Conservation (phyloP, 78 protist species). For the Dictyostelium citrinum region DNA sequence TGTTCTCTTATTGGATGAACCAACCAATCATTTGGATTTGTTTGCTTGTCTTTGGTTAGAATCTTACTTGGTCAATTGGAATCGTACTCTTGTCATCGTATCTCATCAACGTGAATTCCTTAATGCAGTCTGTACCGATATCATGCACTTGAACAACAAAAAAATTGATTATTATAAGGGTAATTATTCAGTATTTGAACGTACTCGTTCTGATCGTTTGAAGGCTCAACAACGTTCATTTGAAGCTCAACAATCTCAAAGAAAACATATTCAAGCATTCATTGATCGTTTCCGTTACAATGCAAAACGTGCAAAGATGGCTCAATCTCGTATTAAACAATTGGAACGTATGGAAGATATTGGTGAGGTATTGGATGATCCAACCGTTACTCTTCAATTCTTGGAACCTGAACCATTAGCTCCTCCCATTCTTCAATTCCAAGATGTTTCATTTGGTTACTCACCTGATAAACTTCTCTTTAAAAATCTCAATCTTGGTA, state of each 20-base stretch:
- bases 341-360: constrained; percentile 87
- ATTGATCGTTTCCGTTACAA: constrained; percentile 90
- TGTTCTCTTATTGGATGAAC: constrained; percentile 96
- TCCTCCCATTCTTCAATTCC: constrained; percentile 87
- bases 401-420: constrained; percentile 79
- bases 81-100: constrained; percentile 83
- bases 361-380: constrained; percentile 83
- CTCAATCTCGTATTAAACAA: constrained; percentile 88
- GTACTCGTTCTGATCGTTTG: constrained; percentile 79
- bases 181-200: constrained; percentile 90
- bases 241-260: constrained; percentile 87
- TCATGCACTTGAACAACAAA: constrained; percentile 77
- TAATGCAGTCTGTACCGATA: constrained; percentile 91
- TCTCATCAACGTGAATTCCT: constrained; percentile 95
- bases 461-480: constrained; percentile 73
- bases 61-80: constrained; percentile 57
- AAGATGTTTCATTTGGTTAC: constrained; percentile 91
- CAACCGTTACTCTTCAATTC: constrained; percentile 80
- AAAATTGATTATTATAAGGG: constrained; percentile 90
- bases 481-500: constrained; percentile 82
- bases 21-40: constrained; percentile 96
- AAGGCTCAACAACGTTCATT: constrained; percentile 58
- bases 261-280: constrained; percentile 85
- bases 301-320: constrained; percentile 92
- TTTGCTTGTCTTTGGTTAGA: constrained; percentile 94